Conservation (phyloP, 2,329 filamentous ascomycete genomes). For the Clarireedia homoeocarpa region DNA sequence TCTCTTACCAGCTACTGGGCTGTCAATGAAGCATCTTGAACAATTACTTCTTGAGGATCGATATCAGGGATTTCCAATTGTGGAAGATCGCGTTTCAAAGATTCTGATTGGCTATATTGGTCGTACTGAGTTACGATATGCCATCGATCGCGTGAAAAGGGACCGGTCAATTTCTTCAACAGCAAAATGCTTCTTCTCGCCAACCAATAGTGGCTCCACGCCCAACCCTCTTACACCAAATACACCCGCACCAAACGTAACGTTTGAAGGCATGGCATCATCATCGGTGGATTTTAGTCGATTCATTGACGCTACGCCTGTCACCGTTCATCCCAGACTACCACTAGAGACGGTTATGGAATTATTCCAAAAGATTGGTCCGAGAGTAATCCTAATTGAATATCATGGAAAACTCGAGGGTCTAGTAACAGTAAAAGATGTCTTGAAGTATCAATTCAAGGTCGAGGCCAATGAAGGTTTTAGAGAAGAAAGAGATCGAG, state of each 20-base stretch:
- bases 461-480: constrained; percentile 78
- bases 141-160: constrained; percentile 70
- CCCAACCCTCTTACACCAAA: constrained; percentile 20
- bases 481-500: constrained; percentile 40
- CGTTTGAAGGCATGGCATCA: constrained; percentile 52
- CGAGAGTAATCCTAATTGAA: constrained; percentile 86
- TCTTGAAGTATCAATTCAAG: constrained; percentile 95
- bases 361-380: constrained; percentile 95
- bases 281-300: constrained; percentile 71
- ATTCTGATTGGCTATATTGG: constrained; percentile 87
- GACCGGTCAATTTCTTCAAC: constrained; percentile 57
- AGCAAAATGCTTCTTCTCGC: constrained; percentile 64
- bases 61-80: constrained; percentile 89
- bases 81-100: constrained; percentile 64
- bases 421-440: constrained; percentile 93
- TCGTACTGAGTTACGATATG: constrained; percentile 83
- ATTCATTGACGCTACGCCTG: constrained; percentile 82
- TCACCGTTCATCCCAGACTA: constrained; percentile 84
- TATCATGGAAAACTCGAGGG: constrained; percentile 77
- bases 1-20: constrained; percentile 64
- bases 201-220: constrained; percentile 37
- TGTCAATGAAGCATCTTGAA: constrained; percentile 71
- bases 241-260: constrained; percentile 27
- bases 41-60: constrained; percentile 66
- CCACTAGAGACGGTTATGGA: constrained; percentile 98